These are phyloP conservation scores for Parafenestella ontariensis DNA, from an alignment of 2,329 filamentous ascomycete species.

Conservation along the genomic window DNA sequence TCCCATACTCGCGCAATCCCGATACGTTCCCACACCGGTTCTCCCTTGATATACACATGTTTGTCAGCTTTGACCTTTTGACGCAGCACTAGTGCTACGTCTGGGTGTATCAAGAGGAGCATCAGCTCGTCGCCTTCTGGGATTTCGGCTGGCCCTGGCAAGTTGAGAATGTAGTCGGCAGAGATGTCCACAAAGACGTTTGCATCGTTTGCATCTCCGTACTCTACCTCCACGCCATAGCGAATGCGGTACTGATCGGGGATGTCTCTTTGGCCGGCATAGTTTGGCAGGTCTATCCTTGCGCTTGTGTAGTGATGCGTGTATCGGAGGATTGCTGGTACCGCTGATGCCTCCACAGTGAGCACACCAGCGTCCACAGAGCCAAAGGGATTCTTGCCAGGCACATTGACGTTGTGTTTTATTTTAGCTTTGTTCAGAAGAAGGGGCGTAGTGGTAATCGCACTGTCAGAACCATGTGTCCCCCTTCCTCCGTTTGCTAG, in stretches of 20 bases:
- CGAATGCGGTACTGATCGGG: background rate
- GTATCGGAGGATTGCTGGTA: slow-evolving; percentile 11
- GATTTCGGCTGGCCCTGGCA: slow-evolving; percentile 3
- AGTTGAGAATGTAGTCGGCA: slow-evolving; percentile 18
- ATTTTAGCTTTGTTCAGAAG: background rate
- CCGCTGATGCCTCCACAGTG: slow-evolving; percentile 12
- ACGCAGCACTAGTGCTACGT: slow-evolving; percentile 17
- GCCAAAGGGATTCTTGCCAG: slow-evolving; percentile 23
- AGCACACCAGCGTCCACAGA: slow-evolving; percentile 15
- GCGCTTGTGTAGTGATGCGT: background rate
- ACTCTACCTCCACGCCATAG: background rate
- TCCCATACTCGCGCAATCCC: slow-evolving; percentile 18
- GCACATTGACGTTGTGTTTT: slow-evolving; percentile 6
- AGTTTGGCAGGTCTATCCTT: slow-evolving; percentile 2
- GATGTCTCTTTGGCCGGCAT: slow-evolving; percentile 11
- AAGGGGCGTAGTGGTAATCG: background rate
- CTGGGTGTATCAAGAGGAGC: slow-evolving; percentile 19
- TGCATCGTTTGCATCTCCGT: background rate
- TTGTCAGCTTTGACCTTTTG: background rate
- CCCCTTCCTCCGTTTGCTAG: background rate
- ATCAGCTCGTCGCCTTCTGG: slow-evolving; percentile 5
- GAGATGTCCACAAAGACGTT: slow-evolving; percentile 9
- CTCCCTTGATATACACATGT: background rate
- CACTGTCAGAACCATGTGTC: background rate
- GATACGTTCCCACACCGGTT: slow-evolving; percentile 14